A percentile compares a stretch with the other conserved stretches of the same genome.
Conservation (phyloP, 2,329 filamentous ascomycete species). For the Nemania sp. region DNA sequence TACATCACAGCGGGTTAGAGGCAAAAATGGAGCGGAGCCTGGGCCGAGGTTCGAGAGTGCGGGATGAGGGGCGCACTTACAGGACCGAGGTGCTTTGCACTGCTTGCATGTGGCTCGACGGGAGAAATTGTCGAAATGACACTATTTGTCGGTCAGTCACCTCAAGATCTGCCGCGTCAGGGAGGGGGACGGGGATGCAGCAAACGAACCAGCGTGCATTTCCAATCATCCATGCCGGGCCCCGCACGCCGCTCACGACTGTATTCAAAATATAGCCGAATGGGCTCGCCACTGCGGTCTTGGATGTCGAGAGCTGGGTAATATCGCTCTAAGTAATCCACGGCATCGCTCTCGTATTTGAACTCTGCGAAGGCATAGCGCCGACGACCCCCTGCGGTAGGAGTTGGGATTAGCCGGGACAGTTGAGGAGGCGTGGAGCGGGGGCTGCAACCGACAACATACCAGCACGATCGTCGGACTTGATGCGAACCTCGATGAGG, state of each 20-base stretch:
- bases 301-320: constrained; percentile 45
- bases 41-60: background rate
- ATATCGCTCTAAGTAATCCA: constrained; percentile 45
- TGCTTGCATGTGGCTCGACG: constrained; percentile 43
- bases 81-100: constrained; percentile 43
- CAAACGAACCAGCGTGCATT: constrained; percentile 44
- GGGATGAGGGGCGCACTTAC: constrained; percentile 29
- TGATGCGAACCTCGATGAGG: constrained; percentile 41
- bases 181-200: background rate
- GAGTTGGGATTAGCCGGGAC: background rate
- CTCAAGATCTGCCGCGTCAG: background rate
- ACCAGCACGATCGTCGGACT: constrained; percentile 40
- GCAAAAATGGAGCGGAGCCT: background rate
- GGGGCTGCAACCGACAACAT: background rate
- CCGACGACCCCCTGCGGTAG: constrained; percentile 33
- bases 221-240: constrained; percentile 46
- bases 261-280: constrained; percentile 45
- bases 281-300: constrained; percentile 38
- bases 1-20: constrained; percentile 19
- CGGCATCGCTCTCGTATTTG: constrained; percentile 45
- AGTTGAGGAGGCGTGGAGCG: background rate
- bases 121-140: constrained; percentile 44
- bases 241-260: constrained; percentile 43
- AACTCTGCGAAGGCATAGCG: constrained; percentile 49
- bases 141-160: constrained; percentile 32